A percentile compares a stretch with the other conserved stretches of the same genome.
Evolutionary conservation across 805 yeast genomes (phyloP).

Genomic region (Candida endomychidarum): DNA sequence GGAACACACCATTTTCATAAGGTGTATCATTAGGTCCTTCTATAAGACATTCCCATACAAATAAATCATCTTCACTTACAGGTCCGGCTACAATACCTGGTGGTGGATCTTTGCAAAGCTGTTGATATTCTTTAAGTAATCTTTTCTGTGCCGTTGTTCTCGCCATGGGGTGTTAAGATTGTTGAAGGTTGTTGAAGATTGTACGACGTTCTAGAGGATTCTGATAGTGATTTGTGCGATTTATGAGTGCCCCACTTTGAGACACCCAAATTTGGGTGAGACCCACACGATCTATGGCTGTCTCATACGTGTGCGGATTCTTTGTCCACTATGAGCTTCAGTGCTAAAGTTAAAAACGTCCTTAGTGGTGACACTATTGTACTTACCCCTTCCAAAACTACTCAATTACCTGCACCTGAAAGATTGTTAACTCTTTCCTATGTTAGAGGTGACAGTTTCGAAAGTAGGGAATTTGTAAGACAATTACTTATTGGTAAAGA

Average conservation of each 20-base stretch:
- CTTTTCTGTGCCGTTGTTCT: conserved; percentile 77
- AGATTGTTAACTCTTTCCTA: conserved; percentile 63
- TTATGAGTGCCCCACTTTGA: too few relatives aligned
- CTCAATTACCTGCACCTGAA: conserved; percentile 51
- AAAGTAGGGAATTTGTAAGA: conserved; percentile 62
- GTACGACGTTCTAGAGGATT: too few relatives aligned
- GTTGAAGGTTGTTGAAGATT: too few relatives aligned
- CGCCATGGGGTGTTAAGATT: too few relatives aligned
- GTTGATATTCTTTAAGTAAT: conserved; percentile 85
- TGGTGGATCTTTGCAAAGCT: conserved; percentile 80
- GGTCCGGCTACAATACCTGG: conserved; percentile 98
- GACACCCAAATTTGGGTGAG: too few relatives aligned
- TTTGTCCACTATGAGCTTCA: conserved; percentile 1
- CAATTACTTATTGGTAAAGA: conserved; percentile 63
- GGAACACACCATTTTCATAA: conserved; percentile 85
- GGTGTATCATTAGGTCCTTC: conserved; percentile 86
- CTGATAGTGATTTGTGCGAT: too few relatives aligned
- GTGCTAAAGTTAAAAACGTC: conserved; percentile 68
- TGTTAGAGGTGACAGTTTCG: conserved; percentile 58
- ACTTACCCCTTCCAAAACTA: conserved; percentile 48
- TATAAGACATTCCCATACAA: conserved; percentile 79
- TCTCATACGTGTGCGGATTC: neutral
- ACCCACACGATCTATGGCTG: too few relatives aligned
- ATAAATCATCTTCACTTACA: conserved; percentile 65
- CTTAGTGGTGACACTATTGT: conserved; percentile 71